Conservation (phyloP, 2,329 filamentous ascomycete species). For the Volutella citrinella region DNA sequence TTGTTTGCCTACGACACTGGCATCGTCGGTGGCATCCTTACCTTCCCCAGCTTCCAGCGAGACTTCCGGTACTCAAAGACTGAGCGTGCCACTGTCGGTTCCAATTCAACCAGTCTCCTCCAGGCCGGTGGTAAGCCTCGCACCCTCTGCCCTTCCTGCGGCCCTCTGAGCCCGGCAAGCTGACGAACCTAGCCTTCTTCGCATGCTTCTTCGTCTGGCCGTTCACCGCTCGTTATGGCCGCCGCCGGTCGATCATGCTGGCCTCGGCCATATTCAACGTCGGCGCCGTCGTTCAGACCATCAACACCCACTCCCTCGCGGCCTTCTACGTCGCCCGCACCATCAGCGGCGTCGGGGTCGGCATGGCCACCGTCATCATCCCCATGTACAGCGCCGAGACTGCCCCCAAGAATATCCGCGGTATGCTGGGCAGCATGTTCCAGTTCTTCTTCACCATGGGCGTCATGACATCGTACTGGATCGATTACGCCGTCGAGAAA, state of each 20-base stretch:
- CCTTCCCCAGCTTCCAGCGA: constrained; percentile 34
- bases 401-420: constrained; percentile 44
- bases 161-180: background rate
- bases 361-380: constrained; percentile 40
- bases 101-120: constrained; percentile 39
- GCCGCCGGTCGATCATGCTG: constrained; percentile 37
- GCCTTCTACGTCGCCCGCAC: constrained; percentile 39
- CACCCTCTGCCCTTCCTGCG: too few relatives aligned
- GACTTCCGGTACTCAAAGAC: constrained; percentile 34
- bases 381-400: constrained; percentile 45
- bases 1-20: constrained; percentile 42
- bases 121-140: constrained; percentile 37
- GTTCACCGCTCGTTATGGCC: constrained; percentile 39
- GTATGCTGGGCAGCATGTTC: constrained; percentile 41
- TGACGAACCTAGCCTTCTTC: constrained; percentile 33
- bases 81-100: constrained; percentile 31
- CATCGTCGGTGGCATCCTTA: constrained; percentile 40
- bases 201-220: constrained; percentile 42
- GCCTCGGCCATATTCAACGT: constrained; percentile 42
- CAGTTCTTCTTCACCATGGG: constrained; percentile 44
- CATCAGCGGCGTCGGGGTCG: constrained; percentile 34
- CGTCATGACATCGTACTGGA: constrained; percentile 40
- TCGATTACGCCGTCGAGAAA: constrained; percentile 44
- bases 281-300: constrained; percentile 37
- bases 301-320: constrained; percentile 35